These are phyloP conservation scores for Groenewaldozyma tartarivorans DNA, from an alignment of 805 yeast genomes.

Conservation along the genomic window DNA sequence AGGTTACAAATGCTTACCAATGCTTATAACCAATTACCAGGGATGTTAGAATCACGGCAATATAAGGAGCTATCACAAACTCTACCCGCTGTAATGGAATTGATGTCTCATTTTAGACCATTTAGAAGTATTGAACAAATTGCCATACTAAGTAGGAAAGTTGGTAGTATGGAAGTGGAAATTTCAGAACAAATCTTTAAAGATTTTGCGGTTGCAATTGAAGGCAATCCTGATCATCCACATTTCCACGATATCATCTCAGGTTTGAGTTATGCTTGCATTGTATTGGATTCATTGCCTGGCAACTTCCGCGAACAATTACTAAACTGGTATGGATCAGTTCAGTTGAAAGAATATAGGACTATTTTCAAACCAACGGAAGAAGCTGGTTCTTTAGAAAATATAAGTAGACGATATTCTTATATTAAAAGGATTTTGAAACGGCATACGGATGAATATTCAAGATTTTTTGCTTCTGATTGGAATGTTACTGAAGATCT, in stretches of 20 bases:
- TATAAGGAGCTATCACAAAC: conserved; percentile 48
- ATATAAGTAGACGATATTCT: conserved; percentile 68
- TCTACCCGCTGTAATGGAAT: conserved; percentile 62
- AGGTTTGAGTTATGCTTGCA: conserved; percentile 52
- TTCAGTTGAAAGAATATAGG: conserved; percentile 62
- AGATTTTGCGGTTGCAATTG: conserved; percentile 44
- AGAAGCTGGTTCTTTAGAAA: conserved; percentile 93
- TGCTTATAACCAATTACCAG: conserved; percentile 55
- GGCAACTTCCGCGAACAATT: conserved; percentile 47
- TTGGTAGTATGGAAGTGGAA: conserved; percentile 48
- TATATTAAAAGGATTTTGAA: conserved; percentile 67
- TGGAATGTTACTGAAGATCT: conserved; percentile 68
- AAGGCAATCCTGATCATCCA: conserved; percentile 16
- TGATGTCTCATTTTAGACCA: conserved; percentile 62
- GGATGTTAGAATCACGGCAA: conserved; percentile 36
- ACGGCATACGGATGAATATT: conserved; percentile 44
- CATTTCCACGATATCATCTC: conserved; percentile 8
- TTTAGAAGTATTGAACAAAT: conserved; percentile 79
- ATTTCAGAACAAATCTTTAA: conserved; percentile 60
- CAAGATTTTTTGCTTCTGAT: conserved; percentile 48
- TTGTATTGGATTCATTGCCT: conserved; percentile 50
- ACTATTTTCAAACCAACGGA: conserved; percentile 69
- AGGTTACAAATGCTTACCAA: conserved; percentile 77
- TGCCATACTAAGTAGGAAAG: conserved; percentile 50
- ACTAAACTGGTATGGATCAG: conserved; percentile 61